phyloP scores from a whole-genome alignment of 2,329 filamentous ascomycete species.

The Aureobasidium sp. region DNA sequence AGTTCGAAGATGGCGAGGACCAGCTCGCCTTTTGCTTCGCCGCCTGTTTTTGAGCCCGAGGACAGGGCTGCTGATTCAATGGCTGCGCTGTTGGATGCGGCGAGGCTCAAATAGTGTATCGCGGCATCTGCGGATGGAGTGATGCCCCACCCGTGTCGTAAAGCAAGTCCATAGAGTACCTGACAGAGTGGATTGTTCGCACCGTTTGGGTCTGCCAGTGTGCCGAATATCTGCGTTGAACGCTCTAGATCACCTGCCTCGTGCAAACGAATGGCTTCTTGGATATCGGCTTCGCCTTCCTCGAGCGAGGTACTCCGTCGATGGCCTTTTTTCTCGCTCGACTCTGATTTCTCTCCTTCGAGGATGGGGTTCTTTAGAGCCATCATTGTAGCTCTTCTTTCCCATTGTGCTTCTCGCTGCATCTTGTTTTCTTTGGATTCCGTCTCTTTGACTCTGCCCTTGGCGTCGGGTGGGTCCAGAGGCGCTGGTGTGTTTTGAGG shows the following conservation, averaged over 20 bases:
- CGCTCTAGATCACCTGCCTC: conserved; percentile 70
- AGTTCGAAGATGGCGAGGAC: conserved; percentile 95
- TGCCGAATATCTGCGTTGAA: conserved; percentile 79
- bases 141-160: conserved; percentile 94
- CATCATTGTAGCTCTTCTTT: conserved; percentile 83
- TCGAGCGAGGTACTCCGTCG: conserved; percentile 19
- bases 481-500: conserved; percentile 55
- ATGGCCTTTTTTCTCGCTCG: not conserved
- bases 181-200: conserved; percentile 90
- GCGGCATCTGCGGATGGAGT: conserved; percentile 62
- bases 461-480: conserved; percentile 13
- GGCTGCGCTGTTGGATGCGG: conserved; percentile 80
- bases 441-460: conserved; percentile 10
- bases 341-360: conserved; percentile 21
- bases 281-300: conserved; percentile 56
- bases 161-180: conserved; percentile 86
- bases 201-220: conserved; percentile 72
- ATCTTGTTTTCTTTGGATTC: conserved; percentile 8
- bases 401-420: conserved; percentile 70
- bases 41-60: conserved; percentile 85
- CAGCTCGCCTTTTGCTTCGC: conserved; percentile 89
- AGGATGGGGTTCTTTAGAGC: conserved; percentile 46
- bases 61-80: conserved; percentile 79
- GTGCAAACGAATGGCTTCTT: conserved; percentile 90
- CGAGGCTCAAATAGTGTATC: conserved; percentile 75